Evolutionary conservation across 1,284 basidiomycete genomes (phyloP).

Genomic region (Tilletia horrida): DNA sequence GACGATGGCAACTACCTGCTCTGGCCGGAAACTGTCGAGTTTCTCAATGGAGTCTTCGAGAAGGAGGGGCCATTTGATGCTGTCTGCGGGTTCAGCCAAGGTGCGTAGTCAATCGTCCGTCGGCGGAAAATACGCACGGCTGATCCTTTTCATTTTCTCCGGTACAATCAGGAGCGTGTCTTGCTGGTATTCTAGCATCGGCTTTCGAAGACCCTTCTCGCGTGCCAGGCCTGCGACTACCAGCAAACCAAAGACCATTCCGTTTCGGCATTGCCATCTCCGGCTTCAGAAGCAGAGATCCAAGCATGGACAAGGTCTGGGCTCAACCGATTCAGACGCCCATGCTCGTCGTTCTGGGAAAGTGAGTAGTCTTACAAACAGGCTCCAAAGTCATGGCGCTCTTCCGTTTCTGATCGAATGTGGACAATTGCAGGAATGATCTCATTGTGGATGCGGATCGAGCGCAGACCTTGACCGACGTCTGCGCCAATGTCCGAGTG

Average conservation of each 20-base stretch:
- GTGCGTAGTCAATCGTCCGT: not conserved
- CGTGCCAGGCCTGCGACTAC: slow-evolving; percentile 33
- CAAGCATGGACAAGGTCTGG: slow-evolving; percentile 37
- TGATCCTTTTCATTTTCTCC: not conserved
- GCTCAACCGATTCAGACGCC: slow-evolving; percentile 43
- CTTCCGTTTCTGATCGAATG: no score
- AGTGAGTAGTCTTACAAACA: slow-evolving; percentile 16
- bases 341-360: slow-evolving; percentile 41
- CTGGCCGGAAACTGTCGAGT: slow-evolving; percentile 41
- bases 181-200: slow-evolving; percentile 43
- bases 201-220: slow-evolving; percentile 44
- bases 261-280: slow-evolving; percentile 48
- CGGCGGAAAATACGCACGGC: not conserved
- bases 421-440: slow-evolving; percentile 17
- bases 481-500: slow-evolving; percentile 40
- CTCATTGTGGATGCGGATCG: slow-evolving; percentile 27
- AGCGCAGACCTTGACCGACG: slow-evolving; percentile 42
- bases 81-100: slow-evolving; percentile 50
- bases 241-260: slow-evolving; percentile 34
- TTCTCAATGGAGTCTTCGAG: slow-evolving; percentile 35
- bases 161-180: slow-evolving; percentile 39
- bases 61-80: slow-evolving; percentile 51
- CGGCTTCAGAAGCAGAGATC: slow-evolving; percentile 45
- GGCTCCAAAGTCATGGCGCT: not conserved
- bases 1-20: slow-evolving; percentile 39